These are phyloP conservation scores for Suillus variegatus DNA, from an alignment of 768 basidiomycete species.

Conservation along the genomic window DNA sequence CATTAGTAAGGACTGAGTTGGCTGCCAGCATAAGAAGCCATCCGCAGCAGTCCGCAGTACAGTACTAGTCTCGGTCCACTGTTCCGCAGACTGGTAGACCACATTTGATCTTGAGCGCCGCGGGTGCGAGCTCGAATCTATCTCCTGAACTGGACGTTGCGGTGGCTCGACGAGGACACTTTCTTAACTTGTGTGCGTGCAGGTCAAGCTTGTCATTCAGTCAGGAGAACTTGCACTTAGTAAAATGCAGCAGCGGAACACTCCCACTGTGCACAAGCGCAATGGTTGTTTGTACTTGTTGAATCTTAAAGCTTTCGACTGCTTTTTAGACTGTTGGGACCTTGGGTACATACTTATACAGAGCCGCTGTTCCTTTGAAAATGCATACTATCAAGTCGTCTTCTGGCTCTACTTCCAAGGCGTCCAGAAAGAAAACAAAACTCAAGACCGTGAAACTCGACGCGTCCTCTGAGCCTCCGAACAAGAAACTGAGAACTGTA, in stretches of 20 bases:
- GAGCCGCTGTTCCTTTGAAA: neutral
- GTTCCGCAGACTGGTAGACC: too few relatives aligned
- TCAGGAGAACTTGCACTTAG: too few relatives aligned
- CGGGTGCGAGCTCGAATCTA: neutral
- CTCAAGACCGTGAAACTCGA: slow-evolving; percentile 28
- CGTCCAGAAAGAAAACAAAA: slow-evolving; percentile 9
- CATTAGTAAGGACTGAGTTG: too few relatives aligned
- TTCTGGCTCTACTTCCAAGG: neutral
- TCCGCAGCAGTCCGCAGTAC: too few relatives aligned
- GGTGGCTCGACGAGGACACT: too few relatives aligned
- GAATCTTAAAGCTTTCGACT: neutral
- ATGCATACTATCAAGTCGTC: neutral
- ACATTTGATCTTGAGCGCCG: too few relatives aligned
- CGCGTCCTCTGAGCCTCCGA: slow-evolving; percentile 18
- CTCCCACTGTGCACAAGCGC: too few relatives aligned
- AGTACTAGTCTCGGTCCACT: too few relatives aligned
- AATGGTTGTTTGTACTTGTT: neutral
- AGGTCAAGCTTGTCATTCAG: neutral
- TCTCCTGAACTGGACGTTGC: neutral
- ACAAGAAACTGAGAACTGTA: slow-evolving; percentile 21
- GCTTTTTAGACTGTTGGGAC: too few relatives aligned
- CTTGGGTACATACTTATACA: too few relatives aligned
- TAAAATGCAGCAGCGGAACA: too few relatives aligned
- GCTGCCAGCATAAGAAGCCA: too few relatives aligned
- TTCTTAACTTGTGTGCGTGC: neutral